phyloP scores from a whole-genome alignment of 345 rosid genomes.

The Eucalyptus dawsonii region DNA sequence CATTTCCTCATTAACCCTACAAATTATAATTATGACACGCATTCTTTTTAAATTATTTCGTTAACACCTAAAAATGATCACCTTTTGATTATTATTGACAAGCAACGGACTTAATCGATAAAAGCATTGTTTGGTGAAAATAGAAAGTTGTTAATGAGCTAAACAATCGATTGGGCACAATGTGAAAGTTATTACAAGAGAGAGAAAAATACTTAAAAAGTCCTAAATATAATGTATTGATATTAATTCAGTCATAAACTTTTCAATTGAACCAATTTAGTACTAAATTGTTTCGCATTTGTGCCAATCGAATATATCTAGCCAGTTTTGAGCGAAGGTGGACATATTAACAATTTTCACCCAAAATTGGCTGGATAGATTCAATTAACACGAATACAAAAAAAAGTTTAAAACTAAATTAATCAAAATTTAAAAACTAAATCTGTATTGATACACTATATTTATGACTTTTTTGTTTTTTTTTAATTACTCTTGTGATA shows the following conservation, averaged over 20 bases:
- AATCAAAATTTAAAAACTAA: too few relatives aligned
- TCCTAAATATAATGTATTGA: rapidly evolving
- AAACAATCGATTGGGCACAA: neutral
- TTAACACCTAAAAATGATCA: neutral
- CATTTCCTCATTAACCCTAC: neutral
- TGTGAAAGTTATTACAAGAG: neutral
- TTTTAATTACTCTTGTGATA: too few relatives aligned
- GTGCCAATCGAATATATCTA: rapidly evolving
- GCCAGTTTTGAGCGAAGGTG: rapidly evolving
- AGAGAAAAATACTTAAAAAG: too few relatives aligned
- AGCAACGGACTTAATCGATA: neutral
- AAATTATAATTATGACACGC: neutral
- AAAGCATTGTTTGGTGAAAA: neutral
- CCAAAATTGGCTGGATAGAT: rapidly evolving
- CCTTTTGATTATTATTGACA: neutral
- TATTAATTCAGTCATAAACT: rapidly evolving
- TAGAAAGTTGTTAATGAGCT: rapidly evolving
- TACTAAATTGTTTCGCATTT: rapidly evolving
- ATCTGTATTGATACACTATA: too few relatives aligned
- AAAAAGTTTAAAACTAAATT: too few relatives aligned
- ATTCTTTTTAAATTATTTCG: neutral
- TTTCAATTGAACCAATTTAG: rapidly evolving
- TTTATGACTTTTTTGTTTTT: too few relatives aligned
- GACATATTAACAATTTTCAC: too few relatives aligned
- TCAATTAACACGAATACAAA: too few relatives aligned